Evolutionary conservation across 352 stramenopile species (phyloP), one percentile per base, ranked within the genome.

Genomic region (Phytophthora sp.): DNA sequence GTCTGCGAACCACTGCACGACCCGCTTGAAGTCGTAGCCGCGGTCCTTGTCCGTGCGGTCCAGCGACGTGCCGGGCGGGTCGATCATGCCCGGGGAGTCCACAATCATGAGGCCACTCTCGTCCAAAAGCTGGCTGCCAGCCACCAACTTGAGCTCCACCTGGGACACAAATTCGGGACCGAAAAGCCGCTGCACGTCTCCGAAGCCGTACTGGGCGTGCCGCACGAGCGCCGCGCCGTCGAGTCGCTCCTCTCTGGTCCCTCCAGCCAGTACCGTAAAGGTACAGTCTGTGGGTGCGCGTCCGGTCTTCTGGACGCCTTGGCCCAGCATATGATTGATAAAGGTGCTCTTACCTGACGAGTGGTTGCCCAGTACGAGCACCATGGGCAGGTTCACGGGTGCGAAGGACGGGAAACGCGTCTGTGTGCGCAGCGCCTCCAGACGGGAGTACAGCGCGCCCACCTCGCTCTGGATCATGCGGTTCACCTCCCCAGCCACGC

Each of bases 71-170:
- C 86, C 86, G 0, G 88, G 88, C 11, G 88, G 88, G 46, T 96
- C 88, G 66, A 96, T 96, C 88, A 96, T 96, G 1, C 88, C 88
- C 0, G 88, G 88, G 7, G 88, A 96, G 63, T 96, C 88, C 18
- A 96, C 83, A 31, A 96, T 71, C 85, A 94, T 93, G 38, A 96
- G 79, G 4, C 88, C 86, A 2, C 82, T 84, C 21, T 94, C 76
- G 60, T 93, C 82, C 69, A 96, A 49, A 38, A 96, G 62, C 18
- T 71, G 62, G 26, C 84, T 93, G 41, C 80, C 68, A 15, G 76
- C 73, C 9, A 96, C 74, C 35, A 96, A 74, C 64, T 94, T 96
- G 30, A 96, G 76, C 71, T 96, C 88, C 35, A 96, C 77, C 60
- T 96, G 88, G 18, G 88, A 96, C 41, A 96, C 86, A 46, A 96